Evolutionary conservation across 192 early-diverging fungal genomes (phyloP), one percentile per base, ranked within the genome.

Genomic region (Physocladia obscura): DNA sequence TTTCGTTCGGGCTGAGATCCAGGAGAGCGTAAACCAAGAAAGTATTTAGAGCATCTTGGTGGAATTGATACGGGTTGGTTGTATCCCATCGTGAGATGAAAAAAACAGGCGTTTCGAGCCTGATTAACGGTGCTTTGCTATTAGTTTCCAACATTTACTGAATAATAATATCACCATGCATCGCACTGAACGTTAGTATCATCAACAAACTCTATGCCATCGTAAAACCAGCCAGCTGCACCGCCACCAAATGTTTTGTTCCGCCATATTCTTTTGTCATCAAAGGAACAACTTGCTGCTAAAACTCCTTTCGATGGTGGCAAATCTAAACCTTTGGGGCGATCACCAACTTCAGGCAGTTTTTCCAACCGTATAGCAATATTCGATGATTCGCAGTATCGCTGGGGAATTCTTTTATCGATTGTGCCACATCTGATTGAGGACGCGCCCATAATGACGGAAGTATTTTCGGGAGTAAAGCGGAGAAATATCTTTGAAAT

Each of bases 21-120:
- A 73, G 55, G 26, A 64, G 38, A 19, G 62, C 49, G 40, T 73
- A 73, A n/a, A 67, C 71, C 8, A 64, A 32, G 44, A 73, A 73
- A 5, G 71, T 73, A 51, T 73, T 73, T 8, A 73, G 26, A 4
- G 62, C 49, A 34, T 73, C 71, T 59, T 73, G 71, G 56, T 73
- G 71, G 44, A 64, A 63, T 58, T 73, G 71, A 55, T 67, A 73
- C 2, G 71, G 71, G 63, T 73, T 73, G 22, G 71, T 73, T 4
- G 71, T 73, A 38, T 73, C 71, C 71, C 71, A 73, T 21, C 71
- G 50, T 24, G 36, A 44, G 55, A 67, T 31, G 30, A 73, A 56
- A 24, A 64, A 73, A 13, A 67, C 17, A 4, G 71, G 50, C 3
- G 61, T 67, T 19, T 67, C 71, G 52, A 57, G 6, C 51, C 62